Evolutionary conservation across 2,329 filamentous ascomycete species (phyloP).

Genomic region (Arthrobotrys pseudoclavata): DNA sequence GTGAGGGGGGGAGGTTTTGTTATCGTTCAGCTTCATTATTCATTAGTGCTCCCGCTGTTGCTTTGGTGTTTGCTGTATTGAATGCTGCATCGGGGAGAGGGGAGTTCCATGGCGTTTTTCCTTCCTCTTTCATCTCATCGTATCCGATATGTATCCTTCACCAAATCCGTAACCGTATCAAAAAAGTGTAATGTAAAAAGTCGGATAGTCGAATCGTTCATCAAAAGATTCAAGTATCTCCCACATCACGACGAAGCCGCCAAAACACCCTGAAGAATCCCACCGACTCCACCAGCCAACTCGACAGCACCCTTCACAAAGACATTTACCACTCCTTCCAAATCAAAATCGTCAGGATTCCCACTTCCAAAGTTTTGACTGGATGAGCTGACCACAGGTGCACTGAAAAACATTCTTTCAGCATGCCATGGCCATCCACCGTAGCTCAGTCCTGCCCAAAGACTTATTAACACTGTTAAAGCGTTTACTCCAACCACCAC

Average conservation of each 20-base stretch:
- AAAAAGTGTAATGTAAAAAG: neutral
- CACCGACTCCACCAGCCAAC: slow-evolving; percentile 50
- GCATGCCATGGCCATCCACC: slow-evolving; percentile 54
- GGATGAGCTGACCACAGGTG: slow-evolving; percentile 12
- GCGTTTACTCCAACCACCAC: slow-evolving; percentile 47
- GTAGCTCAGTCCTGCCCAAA: slow-evolving; percentile 51
- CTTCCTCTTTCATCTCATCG: neutral
- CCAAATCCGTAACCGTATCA: slow-evolving; percentile 1
- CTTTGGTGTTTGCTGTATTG: neutral
- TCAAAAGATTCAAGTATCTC: neutral
- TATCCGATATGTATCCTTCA: slow-evolving; percentile 26
- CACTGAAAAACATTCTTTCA: slow-evolving; percentile 35
- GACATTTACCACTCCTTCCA: slow-evolving; percentile 48
- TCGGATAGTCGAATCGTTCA: neutral
- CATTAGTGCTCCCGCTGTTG: slow-evolving; percentile 2
- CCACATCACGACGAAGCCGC: slow-evolving; percentile 3
- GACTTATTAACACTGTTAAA: slow-evolving; percentile 29
- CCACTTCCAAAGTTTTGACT: neutral
- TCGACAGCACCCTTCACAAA: slow-evolving; percentile 57
- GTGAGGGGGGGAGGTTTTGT: slow-evolving; percentile 9
- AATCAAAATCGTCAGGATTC: slow-evolving; percentile 42
- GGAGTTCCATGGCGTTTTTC: slow-evolving; percentile 20
- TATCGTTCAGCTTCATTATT: slow-evolving; percentile 6
- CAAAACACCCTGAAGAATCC: slow-evolving; percentile 31
- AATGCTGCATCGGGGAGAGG: neutral